phyloP scores from a whole-genome alignment of 139 green algal species.

The Pleodorina starrii region DNA sequence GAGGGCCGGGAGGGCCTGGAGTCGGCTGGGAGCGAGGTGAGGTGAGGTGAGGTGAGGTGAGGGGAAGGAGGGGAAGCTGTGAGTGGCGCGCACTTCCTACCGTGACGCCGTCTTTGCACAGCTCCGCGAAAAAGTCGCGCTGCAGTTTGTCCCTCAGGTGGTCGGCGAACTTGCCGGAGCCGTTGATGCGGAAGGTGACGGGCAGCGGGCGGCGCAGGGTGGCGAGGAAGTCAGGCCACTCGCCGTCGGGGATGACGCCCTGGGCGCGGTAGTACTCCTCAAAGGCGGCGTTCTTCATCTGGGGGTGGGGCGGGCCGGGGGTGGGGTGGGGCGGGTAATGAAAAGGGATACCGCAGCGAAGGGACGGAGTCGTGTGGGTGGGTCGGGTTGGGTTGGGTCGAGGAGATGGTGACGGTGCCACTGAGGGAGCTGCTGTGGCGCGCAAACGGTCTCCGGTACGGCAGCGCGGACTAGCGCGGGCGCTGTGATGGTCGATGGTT shows the following conservation, averaged over 20 bases:
- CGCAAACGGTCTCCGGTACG: too few species aligned
- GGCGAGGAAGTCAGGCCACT: constrained; percentile 94
- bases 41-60: too few species aligned
- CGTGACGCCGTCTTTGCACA: constrained; percentile 63
- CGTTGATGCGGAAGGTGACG: constrained; percentile 98
- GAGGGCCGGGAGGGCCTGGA: too few species aligned
- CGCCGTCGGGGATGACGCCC: constrained; percentile 79
- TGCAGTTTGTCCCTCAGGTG: constrained; percentile 82
- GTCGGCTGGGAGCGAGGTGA: too few species aligned
- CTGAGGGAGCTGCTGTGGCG: too few species aligned
- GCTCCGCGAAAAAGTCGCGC: constrained; percentile 80
- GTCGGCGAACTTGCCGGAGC: constrained; percentile 85
- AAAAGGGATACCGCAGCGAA: too few species aligned
- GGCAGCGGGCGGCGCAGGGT: constrained; percentile 86
- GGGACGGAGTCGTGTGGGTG: too few species aligned
- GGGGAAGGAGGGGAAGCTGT: too few species aligned
- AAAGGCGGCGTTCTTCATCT: constrained; percentile 72
- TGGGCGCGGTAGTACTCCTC: constrained; percentile 83
- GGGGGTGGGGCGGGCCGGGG: background rate
- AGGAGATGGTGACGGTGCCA: too few species aligned
- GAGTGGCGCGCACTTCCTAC: too few species aligned
- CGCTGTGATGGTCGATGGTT: background rate
- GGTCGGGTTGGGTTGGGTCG: too few species aligned
- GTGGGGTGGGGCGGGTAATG: background rate
- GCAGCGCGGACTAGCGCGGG: background rate